These are phyloP conservation scores for Claviceps monticola DNA, from an alignment of 2,329 filamentous ascomycete genomes.

Conservation along the genomic window DNA sequence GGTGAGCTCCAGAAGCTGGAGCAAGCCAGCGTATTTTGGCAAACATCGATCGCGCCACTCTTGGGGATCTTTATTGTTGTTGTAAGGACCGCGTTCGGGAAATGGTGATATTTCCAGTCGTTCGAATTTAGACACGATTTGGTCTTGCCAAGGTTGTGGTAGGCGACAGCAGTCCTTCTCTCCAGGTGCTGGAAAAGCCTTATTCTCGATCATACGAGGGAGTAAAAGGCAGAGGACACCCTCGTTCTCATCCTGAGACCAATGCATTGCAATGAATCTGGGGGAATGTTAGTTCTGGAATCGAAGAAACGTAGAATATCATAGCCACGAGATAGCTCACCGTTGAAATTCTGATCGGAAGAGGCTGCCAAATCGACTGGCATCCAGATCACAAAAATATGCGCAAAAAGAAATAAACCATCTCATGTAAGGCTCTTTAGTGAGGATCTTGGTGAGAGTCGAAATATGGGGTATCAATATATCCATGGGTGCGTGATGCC, in stretches of 20 bases:
- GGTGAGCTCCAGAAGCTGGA: slow-evolving; percentile 48
- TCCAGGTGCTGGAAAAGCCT: slow-evolving; percentile 37
- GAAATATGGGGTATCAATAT: slow-evolving; percentile 57
- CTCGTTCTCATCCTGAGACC: slow-evolving; percentile 52
- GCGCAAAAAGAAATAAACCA: slow-evolving; percentile 81
- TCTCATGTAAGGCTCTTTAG: slow-evolving; percentile 47
- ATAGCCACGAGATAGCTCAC: slow-evolving; percentile 26
- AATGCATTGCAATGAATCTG: slow-evolving; percentile 67
- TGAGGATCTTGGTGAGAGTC: slow-evolving; percentile 50
- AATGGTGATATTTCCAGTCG: slow-evolving; percentile 49
- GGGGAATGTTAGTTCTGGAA: slow-evolving; percentile 8
- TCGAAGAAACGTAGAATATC: neutral
- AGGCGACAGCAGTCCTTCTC: slow-evolving; percentile 41
- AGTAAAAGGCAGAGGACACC: slow-evolving; percentile 55
- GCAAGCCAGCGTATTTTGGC: slow-evolving; percentile 53
- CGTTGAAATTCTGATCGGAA: slow-evolving; percentile 70
- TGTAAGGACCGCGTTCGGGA: slow-evolving; percentile 47
- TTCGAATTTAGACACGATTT: slow-evolving; percentile 58
- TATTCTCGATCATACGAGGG: slow-evolving; percentile 46
- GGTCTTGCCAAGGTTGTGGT: slow-evolving; percentile 57
- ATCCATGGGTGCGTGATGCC: slow-evolving; percentile 69
- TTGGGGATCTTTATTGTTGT: slow-evolving; percentile 47
- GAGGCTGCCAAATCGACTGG: slow-evolving; percentile 63
- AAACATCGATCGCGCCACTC: slow-evolving; percentile 50
- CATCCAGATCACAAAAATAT: slow-evolving; percentile 60